Base-by-base conservation (phyloP, 495 filamentous ascomycete species). In the Aspergillus ostianus region DNA sequence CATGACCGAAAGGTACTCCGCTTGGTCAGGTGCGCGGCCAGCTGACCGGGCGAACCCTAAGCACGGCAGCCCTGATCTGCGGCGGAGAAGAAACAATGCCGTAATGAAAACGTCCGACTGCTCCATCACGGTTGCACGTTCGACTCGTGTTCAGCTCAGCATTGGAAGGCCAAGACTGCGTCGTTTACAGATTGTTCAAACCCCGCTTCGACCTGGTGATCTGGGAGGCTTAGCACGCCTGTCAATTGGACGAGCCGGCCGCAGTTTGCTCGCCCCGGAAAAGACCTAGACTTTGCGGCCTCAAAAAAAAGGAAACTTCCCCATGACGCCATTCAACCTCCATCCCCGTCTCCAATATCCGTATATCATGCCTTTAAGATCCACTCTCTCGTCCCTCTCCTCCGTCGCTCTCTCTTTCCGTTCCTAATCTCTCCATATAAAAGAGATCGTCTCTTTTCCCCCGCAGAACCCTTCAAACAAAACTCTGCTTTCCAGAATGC, bases 401-500 rank as follows among this genome's bases (percentile, higher is more conserved):
- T 54, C 52, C 30, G n/a, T 41, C 44, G 3, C 32, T 53, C 17
- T 50, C 52, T 45, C 19, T 32, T 50, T 45, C 20, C 51, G 44
- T 32, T 55, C 32, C 46, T 23, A 23, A 7, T n/a, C 56, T 30
- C 30, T 9, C 46, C 23, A 29, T 49, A n/a, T 15, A 8, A 19
- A 54, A 23, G 15, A 29, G 19, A 21, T 47, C 44, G 32, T 30
- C 45, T 26, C 23, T 26, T 26, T 47, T n/a, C 21, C 46, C 46
- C 26, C 41, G 17, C 20, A 44, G 21, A 51, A 27, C n/a, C 20
- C 19, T 57, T 32, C 19, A 20, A 13, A 13, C 27, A 27, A 27
- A 58, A 21, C 17, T 44, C 15, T 17, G 58, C 58, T 68, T 67
- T 63, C 66, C 7, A 72, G 49, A 50, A 74, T 76, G 70, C 74